These are phyloP conservation scores for Puccinia horiana DNA, from an alignment of 1,284 basidiomycete species.

Conservation along the genomic window DNA sequence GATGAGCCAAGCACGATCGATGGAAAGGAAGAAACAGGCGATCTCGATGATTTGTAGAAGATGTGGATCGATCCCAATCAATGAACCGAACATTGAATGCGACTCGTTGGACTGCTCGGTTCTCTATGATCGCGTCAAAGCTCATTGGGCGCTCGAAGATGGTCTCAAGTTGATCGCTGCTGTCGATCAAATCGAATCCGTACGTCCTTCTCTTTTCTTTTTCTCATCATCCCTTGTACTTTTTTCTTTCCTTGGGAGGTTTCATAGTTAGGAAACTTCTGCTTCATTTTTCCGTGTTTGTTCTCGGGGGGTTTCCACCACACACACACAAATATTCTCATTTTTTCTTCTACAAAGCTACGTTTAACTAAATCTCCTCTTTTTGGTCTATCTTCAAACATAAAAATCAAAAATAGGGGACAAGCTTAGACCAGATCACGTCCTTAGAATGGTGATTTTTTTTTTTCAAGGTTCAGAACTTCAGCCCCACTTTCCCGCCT, in stretches of 20 bases:
- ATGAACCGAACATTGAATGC: constrained; percentile 69
- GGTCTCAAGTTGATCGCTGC: background rate
- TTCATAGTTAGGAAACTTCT: background rate
- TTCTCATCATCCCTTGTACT: background rate
- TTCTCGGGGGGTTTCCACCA: background rate
- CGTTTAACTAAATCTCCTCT: background rate
- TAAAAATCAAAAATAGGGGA: constrained; percentile 5
- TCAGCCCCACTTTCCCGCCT: too few relatives aligned
- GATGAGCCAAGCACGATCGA: constrained; percentile 65
- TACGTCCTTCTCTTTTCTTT: background rate
- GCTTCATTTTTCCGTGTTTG: background rate
- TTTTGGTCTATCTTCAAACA: background rate
- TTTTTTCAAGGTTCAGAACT: too few relatives aligned
- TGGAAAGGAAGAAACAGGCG: constrained; percentile 66
- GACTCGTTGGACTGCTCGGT: constrained; percentile 81
- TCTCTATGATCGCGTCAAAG: constrained; percentile 72
- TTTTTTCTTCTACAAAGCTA: background rate
- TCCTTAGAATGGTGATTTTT: constrained; percentile 14
- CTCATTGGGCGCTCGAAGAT: constrained; percentile 53
- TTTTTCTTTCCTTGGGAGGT: background rate
- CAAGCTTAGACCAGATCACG: background rate
- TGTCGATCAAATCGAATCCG: constrained; percentile 28
- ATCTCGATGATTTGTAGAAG: constrained; percentile 66
- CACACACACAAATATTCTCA: background rate
- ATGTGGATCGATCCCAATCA: constrained; percentile 66